A percentile compares a stretch with the other conserved stretches of the same genome.
phyloP scores from a whole-genome alignment of 805 yeast species.

The Metschnikowia dekortorum region DNA sequence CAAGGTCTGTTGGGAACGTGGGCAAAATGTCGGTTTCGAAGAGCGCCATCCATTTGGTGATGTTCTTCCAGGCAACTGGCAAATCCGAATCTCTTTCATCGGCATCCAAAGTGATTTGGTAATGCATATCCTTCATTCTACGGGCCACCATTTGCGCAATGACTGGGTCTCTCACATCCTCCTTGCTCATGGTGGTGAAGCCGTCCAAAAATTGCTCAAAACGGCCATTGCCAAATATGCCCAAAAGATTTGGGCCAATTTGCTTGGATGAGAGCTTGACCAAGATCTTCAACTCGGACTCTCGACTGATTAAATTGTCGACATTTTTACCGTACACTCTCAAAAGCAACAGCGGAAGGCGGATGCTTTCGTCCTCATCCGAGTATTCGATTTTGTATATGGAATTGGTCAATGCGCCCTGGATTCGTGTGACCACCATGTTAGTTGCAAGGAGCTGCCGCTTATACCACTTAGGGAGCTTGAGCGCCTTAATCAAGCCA shows the following conservation, averaged over 20 bases:
- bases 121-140: slow-evolving; percentile 93
- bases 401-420: slow-evolving; percentile 92
- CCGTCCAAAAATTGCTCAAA: slow-evolving; percentile 89
- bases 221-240: slow-evolving; percentile 88
- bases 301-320: slow-evolving; percentile 80
- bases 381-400: slow-evolving; percentile 69
- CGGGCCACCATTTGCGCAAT: slow-evolving; percentile 83
- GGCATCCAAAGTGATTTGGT: slow-evolving; percentile 61
- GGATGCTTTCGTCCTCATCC: slow-evolving; percentile 26
- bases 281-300: slow-evolving; percentile 67
- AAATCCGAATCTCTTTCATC: slow-evolving; percentile 51
- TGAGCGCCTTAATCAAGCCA: slow-evolving; percentile 55
- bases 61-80: slow-evolving; percentile 65
- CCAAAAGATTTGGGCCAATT: slow-evolving; percentile 86
- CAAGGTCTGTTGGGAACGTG: slow-evolving; percentile 24
- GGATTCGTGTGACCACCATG: slow-evolving; percentile 60
- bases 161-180: slow-evolving; percentile 69
- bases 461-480: slow-evolving; percentile 76
- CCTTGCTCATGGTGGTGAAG: slow-evolving; percentile 69
- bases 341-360: slow-evolving; percentile 60
- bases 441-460: slow-evolving; percentile 38
- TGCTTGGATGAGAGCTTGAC: slow-evolving; percentile 67
- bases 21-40: slow-evolving; percentile 41
- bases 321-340: slow-evolving; percentile 88
- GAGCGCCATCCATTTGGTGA: slow-evolving; percentile 64